These are phyloP conservation scores for Aeschynomene evenia DNA, from an alignment of 306 rosid species.

Conservation along the genomic window DNA sequence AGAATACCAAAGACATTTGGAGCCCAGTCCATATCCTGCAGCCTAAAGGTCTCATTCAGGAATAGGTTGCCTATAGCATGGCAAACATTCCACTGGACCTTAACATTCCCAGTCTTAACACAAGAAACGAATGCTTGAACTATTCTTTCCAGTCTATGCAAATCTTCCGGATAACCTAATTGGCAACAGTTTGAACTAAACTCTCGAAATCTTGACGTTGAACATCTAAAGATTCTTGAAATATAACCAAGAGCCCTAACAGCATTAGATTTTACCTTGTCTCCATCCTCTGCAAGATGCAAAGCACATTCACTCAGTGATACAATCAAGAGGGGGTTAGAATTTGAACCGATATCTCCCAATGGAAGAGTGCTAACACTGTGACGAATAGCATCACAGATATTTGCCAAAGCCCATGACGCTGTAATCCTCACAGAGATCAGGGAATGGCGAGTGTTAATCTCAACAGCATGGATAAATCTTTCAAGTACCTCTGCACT, in stretches of 20 bases:
- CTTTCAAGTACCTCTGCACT: slow-evolving; percentile 85
- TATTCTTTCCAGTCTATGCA: slow-evolving; percentile 60
- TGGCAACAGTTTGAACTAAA: slow-evolving; percentile 28
- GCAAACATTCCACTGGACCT: slow-evolving; percentile 99
- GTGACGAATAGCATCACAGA: slow-evolving; percentile 77
- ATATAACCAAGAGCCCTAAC: slow-evolving; percentile 98
- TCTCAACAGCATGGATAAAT: slow-evolving; percentile 79
- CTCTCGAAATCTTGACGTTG: slow-evolving; percentile 40
- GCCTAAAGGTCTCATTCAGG: slow-evolving; percentile 78
- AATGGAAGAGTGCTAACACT: slow-evolving; percentile 43
- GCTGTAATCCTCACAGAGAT: slow-evolving; percentile 90
- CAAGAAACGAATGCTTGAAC: slow-evolving; percentile 80
- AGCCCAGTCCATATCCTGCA: slow-evolving; percentile 87
- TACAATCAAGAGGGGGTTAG: slow-evolving; percentile 47
- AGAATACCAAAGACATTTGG: slow-evolving; percentile 79
- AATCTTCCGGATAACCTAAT: slow-evolving; percentile 45
- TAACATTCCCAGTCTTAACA: slow-evolving; percentile 83
- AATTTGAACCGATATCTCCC: slow-evolving; percentile 45
- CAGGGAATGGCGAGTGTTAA: slow-evolving; percentile 63
- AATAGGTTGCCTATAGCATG: slow-evolving; percentile 94
- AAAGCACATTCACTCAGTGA: slow-evolving; percentile 70
- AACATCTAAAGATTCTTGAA: slow-evolving; percentile 69
- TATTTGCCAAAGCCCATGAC: slow-evolving; percentile 96
- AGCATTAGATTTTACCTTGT: slow-evolving; percentile 97
- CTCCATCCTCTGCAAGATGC: slow-evolving; percentile 81